A percentile compares a stretch with the other conserved stretches of the same genome.
Conservation (phyloP, 2,329 filamentous ascomycete genomes). For the Aspergillus clavatus region DNA sequence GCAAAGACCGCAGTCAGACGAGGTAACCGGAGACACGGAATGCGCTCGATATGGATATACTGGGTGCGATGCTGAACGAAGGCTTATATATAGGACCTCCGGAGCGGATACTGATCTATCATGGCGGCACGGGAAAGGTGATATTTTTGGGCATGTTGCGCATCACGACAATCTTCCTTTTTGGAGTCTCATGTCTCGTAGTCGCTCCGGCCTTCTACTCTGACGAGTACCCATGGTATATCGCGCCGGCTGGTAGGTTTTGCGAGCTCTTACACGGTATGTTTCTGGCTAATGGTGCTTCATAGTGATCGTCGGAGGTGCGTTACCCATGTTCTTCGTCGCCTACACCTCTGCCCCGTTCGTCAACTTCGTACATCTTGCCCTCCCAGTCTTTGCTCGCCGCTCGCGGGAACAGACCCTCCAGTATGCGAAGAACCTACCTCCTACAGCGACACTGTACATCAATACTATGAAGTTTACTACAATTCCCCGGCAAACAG, state of each 20-base stretch:
- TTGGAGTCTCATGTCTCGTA: constrained; percentile 61
- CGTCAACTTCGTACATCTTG: constrained; percentile 67
- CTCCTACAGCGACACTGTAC: constrained; percentile 40
- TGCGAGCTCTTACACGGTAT: neutral
- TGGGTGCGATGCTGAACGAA: constrained; percentile 8
- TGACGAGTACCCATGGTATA: constrained; percentile 41
- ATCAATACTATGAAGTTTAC: constrained; percentile 45
- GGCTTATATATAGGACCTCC: constrained; percentile 30
- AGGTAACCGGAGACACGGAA: constrained; percentile 19
- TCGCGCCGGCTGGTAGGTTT: constrained; percentile 37
- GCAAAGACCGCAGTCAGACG: constrained; percentile 24
- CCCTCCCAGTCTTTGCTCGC: constrained; percentile 62
- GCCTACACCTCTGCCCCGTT: constrained; percentile 64
- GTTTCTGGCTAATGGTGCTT: constrained; percentile 2
- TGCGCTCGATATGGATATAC: neutral
- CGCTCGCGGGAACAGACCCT: constrained; percentile 49
- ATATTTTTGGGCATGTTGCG: constrained; percentile 67
- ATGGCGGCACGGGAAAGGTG: constrained; percentile 63
- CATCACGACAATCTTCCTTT: constrained; percentile 65
- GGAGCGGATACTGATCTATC: constrained; percentile 62
- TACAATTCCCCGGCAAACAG: constrained; percentile 38
- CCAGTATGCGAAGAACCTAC: constrained; percentile 42
- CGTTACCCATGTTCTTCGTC: constrained; percentile 62
- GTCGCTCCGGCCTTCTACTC: constrained; percentile 56
- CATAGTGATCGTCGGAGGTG: constrained; percentile 55